A percentile compares a stretch with the other conserved stretches of the same genome.
These are phyloP conservation scores for Entophlyctis helioformis DNA, from an alignment of 192 early-diverging fungal species.

Conservation along the genomic window DNA sequence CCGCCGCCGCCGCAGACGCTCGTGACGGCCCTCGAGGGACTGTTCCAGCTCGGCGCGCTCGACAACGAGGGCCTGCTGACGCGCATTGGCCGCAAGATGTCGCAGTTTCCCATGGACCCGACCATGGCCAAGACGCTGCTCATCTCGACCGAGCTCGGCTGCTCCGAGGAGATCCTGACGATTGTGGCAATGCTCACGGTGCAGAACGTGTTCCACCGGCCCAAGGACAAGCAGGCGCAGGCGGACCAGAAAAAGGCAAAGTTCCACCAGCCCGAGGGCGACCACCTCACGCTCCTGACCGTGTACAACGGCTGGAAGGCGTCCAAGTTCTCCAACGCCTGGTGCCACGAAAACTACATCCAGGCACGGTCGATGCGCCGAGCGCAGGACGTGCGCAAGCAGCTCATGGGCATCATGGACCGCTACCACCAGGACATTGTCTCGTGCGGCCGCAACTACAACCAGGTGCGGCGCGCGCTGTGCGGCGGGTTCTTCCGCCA, in stretches of 20 bases:
- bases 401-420: slow-evolving; percentile 88
- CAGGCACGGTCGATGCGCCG: slow-evolving; percentile 85
- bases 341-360: slow-evolving; percentile 97
- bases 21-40: slow-evolving; percentile 80
- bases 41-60: slow-evolving; percentile 83
- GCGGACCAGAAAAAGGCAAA: slow-evolving; percentile 94
- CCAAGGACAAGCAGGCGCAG: slow-evolving; percentile 87
- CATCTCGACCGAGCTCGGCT: slow-evolving; percentile 77
- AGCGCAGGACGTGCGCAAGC: slow-evolving; percentile 93
- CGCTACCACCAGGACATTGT: slow-evolving; percentile 86
- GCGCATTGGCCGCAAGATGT: slow-evolving; percentile 92
- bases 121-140: slow-evolving; percentile 90
- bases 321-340: slow-evolving; percentile 83
- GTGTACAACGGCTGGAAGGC: slow-evolving; percentile 94
- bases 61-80: slow-evolving; percentile 92
- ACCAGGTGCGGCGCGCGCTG: slow-evolving; percentile 81
- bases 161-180: slow-evolving; percentile 84
- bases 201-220: slow-evolving; percentile 92
- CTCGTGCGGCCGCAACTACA: slow-evolving; percentile 84
- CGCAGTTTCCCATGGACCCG: slow-evolving; percentile 92
- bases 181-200: slow-evolving; percentile 49
- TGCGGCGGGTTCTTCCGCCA: slow-evolving; percentile 92
- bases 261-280: slow-evolving; percentile 96
- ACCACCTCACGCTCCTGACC: slow-evolving; percentile 91
- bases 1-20: slow-evolving; percentile 87